Evolutionary conservation across 768 basidiomycete species (phyloP).

Genomic region (Termitomyces sp.): DNA sequence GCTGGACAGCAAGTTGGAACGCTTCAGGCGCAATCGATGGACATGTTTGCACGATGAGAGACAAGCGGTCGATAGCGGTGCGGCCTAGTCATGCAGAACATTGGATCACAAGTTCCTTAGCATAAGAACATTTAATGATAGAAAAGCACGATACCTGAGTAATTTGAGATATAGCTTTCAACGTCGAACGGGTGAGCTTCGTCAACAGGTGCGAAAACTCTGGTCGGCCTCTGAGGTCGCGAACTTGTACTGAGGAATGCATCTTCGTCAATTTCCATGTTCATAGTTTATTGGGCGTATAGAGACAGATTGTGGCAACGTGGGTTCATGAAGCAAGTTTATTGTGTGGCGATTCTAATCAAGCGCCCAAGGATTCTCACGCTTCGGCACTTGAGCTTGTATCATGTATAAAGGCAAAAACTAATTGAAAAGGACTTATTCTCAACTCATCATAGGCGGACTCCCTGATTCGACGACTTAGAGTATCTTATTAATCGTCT

Average conservation of each 20-base stretch:
- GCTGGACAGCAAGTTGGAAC: constrained; percentile 56
- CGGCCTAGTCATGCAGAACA: constrained; percentile 43
- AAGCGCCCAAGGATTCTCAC: constrained; percentile 5
- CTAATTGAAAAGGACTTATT: neutral
- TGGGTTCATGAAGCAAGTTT: neutral
- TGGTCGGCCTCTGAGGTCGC: constrained; percentile 17
- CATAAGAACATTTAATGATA: neutral
- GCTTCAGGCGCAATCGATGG: constrained; percentile 72
- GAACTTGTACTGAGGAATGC: constrained; percentile 22
- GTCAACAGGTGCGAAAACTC: constrained; percentile 48
- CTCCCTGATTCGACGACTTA: neutral
- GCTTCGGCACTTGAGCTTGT: no score
- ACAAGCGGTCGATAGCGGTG: constrained; percentile 67
- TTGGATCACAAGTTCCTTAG: neutral
- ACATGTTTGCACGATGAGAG: constrained; percentile 58
- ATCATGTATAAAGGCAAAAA: neutral
- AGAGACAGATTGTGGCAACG: neutral
- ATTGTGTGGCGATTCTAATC: neutral
- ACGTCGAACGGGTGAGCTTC: constrained; percentile 86
- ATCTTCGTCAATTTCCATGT: constrained; percentile 39
- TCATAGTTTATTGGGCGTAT: neutral
- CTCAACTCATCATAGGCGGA: neutral
- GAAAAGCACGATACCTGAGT: constrained; percentile 47
- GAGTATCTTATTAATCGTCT: constrained; percentile 9
- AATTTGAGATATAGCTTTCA: constrained; percentile 71